phyloP scores from a whole-genome alignment of 306 rosid genomes.

The Quercus variabilis region DNA sequence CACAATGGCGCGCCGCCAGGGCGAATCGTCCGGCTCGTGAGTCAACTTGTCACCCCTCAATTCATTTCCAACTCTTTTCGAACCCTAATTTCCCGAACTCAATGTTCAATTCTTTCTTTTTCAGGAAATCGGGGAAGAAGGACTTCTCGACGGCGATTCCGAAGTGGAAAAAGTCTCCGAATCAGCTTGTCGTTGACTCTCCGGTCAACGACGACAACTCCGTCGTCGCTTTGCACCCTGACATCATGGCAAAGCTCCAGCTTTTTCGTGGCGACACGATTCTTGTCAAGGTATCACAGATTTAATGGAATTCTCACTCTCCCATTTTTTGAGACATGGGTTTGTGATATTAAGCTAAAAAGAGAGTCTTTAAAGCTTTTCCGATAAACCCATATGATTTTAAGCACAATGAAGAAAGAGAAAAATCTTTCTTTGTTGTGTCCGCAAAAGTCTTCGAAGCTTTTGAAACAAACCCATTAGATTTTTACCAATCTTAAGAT shows the following conservation, averaged over 20 bases:
- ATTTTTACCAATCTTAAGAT: too few relatives aligned
- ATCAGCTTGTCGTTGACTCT: constrained; percentile 41
- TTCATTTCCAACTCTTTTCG: not conserved
- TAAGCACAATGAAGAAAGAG: too few relatives aligned
- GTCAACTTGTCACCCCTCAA: constrained; percentile 9
- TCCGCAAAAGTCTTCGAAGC: too few relatives aligned
- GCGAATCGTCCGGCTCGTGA: constrained; percentile 58
- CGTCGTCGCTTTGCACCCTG: constrained; percentile 44
- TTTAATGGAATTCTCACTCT: not conserved
- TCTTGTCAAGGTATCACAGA: constrained; percentile 39
- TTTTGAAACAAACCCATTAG: too few relatives aligned
- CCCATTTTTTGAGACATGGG: too few relatives aligned
- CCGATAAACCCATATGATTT: too few relatives aligned
- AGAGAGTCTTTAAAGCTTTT: too few relatives aligned
- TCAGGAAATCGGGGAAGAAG: constrained; percentile 44
- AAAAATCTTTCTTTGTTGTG: too few relatives aligned
- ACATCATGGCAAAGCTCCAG: constrained; percentile 49
- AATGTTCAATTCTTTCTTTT: not conserved
- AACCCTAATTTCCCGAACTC: not conserved
- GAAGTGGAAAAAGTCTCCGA: constrained; percentile 51
- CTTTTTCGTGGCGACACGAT: constrained; percentile 48
- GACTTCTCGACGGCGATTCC: constrained; percentile 52
- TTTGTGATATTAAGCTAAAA: too few relatives aligned
- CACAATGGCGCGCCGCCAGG: constrained; percentile 37
- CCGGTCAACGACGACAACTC: constrained; percentile 50